Evolutionary conservation across 768 basidiomycete genomes (phyloP).

Genomic region (Panus rudis): DNA sequence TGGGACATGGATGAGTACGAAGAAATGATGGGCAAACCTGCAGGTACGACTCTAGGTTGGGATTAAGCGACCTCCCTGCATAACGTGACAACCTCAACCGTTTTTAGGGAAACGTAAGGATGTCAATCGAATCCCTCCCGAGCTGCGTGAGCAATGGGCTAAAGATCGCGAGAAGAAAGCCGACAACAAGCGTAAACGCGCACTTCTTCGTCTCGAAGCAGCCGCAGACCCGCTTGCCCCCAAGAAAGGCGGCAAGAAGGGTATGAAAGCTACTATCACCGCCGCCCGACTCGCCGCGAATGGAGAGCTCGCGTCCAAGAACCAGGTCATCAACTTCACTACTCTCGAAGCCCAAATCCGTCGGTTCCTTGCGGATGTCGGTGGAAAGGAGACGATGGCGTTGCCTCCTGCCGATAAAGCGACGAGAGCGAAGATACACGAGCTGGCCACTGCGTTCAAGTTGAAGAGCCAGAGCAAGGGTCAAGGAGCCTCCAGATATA

Average conservation of each 20-base stretch:
- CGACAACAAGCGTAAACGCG: conserved; percentile 58
- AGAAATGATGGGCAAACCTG: conserved; percentile 29
- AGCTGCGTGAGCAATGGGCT: conserved; percentile 67
- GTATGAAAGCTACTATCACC: conserved; percentile 57
- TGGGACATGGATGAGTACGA: conserved; percentile 29
- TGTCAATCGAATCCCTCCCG: conserved; percentile 46
- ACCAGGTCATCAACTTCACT: conserved; percentile 54
- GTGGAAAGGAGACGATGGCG: conserved; percentile 45
- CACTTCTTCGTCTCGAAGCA: conserved; percentile 43
- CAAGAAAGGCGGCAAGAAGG: conserved; percentile 65
- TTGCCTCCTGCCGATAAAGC: conserved; percentile 76
- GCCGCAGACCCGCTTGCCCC: conserved; percentile 56
- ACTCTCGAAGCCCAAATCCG: conserved; percentile 68
- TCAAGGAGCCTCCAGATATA: conserved; percentile 61
- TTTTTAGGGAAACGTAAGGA: conserved; percentile 35
- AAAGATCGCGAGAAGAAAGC: conserved; percentile 83
- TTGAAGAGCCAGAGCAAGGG: conserved; percentile 78
- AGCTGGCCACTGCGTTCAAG: conserved; percentile 72
- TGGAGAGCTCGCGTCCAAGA: conserved; percentile 34
- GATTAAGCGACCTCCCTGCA: neutral
- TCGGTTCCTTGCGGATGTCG: conserved; percentile 54
- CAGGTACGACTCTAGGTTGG: conserved; percentile 37
- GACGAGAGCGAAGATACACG: conserved; percentile 67
- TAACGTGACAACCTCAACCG: neutral
- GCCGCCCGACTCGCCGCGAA: conserved; percentile 49